phyloP scores from a whole-genome alignment of 2,329 filamentous ascomycete genomes.

The Knufia fluminis region DNA sequence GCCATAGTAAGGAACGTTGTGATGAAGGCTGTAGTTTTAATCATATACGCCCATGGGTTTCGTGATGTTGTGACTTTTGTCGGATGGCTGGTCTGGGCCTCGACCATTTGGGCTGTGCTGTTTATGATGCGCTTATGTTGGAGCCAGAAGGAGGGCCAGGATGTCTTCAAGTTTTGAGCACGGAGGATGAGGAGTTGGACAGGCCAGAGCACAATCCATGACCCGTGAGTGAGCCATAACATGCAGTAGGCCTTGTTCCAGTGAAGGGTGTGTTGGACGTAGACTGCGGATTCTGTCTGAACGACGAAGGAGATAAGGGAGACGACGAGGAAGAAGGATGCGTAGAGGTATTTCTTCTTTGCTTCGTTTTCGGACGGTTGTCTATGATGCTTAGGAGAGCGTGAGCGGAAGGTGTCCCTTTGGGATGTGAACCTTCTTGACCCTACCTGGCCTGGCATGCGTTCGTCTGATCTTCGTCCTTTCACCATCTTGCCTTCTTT shows the following conservation, averaged over 20 bases:
- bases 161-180: constrained; percentile 64
- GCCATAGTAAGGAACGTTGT: constrained; percentile 82
- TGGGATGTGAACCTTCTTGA: constrained; percentile 38
- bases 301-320: constrained; percentile 82
- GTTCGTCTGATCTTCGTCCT: constrained; percentile 30
- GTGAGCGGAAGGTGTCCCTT: constrained; percentile 64
- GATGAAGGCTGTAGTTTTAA: constrained; percentile 69
- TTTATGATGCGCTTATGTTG: constrained; percentile 55
- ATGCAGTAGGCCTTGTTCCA: constrained; percentile 99
- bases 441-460: constrained; percentile 29
- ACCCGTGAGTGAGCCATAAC: constrained; percentile 92
- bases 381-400: constrained; percentile 58
- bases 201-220: constrained; percentile 86
- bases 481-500: constrained; percentile 32
- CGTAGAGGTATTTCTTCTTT: constrained; percentile 76
- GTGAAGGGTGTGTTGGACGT: constrained; percentile 82
- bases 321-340: constrained; percentile 70
- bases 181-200: constrained; percentile 71
- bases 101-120: constrained; percentile 73
- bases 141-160: constrained; percentile 81
- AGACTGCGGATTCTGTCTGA: constrained; percentile 90
- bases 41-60: constrained; percentile 60
- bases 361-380: constrained; percentile 51
- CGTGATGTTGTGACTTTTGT: constrained; percentile 30
- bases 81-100: constrained; percentile 64